Base-by-base conservation (phyloP, 2,329 filamentous ascomycete species). In the Fusarium lyarnte region DNA sequence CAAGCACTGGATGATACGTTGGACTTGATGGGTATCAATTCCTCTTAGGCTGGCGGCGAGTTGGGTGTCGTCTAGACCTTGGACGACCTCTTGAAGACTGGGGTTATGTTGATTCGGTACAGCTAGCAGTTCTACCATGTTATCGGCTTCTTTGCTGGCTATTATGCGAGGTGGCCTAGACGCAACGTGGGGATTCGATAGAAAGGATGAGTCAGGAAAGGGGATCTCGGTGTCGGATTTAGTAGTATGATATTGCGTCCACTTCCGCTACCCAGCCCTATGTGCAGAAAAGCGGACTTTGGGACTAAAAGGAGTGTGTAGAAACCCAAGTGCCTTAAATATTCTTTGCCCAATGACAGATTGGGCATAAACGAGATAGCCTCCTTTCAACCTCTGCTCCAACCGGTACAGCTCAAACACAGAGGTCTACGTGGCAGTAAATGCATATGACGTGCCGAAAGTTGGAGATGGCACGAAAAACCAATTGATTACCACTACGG, bases 401-500 rank as follows among this genome's bases (percentile, higher is more conserved):
- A 39, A n/a, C 14, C 5, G 4, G 3, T 9, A 29, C 33, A n/a
- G 25, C 19, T 7, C 1, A 5, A 29, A 4, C 14, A 39, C 23
- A 53, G 21, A 39, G 49, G 33, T n/a, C 14, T 53, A 53, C 33
- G 35, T 39, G 35, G 35, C 33, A 53, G 14, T 4, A 17, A 19
- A 3, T n/a, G 7, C 49, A n/a, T 41, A 39, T 53, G 49, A 53
- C 49, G 23, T 7, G 8, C 19, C 13, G 1, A 3, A 17, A 7
- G 17, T 10, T 17, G 19, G 10, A 9, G 1, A 17, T 13, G 12
- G 14, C 13, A 10, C n/a, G 14, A 39, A 6, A 29, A 13, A 2
- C 49, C 49, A 53, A 29, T n/a, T 11, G 2, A 17, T 17, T 39
- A 2, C 0, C 3, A 5, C 3, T 13, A 1, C 3, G 0, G 13